phyloP scores from a whole-genome alignment of 352 stramenopile species.

The Globisporangium spinosum region DNA sequence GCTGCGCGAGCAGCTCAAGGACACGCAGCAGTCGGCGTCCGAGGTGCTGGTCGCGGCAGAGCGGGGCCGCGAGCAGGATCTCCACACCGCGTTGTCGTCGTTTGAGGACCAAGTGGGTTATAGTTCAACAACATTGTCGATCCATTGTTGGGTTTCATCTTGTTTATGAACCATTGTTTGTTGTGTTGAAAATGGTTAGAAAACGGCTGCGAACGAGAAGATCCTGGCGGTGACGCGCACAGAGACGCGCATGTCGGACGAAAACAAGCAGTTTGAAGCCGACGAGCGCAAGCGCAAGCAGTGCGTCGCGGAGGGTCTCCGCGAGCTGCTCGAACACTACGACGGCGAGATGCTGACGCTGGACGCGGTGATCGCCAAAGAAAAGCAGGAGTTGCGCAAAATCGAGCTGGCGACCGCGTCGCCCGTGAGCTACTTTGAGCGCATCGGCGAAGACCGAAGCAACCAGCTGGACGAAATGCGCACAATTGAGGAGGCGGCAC shows the following conservation, averaged over 20 bases:
- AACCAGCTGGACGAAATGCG: constrained; percentile 52
- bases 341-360: constrained; percentile 46
- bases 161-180: not conserved
- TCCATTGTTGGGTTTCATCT: not conserved
- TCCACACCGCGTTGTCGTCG: constrained; percentile 14
- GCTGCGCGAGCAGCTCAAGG: constrained; percentile 44
- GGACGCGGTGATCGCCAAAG: constrained; percentile 35
- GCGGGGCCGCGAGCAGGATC: constrained; percentile 43
- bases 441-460: constrained; percentile 51
- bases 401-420: constrained; percentile 32
- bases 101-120: constrained; percentile 19
- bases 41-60: constrained; percentile 33
- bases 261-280: constrained; percentile 38
- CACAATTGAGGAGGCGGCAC: constrained; percentile 28
- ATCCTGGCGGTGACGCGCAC: constrained; percentile 27
- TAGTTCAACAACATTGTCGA: not conserved
- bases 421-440: constrained; percentile 39
- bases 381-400: constrained; percentile 26
- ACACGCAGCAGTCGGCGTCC: constrained; percentile 33
- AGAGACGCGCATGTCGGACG: constrained; percentile 30
- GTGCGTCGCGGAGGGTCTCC: constrained; percentile 33
- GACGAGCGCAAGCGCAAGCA: constrained; percentile 54
- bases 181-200: constrained; percentile 10
- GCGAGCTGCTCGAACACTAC: constrained; percentile 45
- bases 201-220: constrained; percentile 33